Evolutionary conservation across 176 grass and related monocot species (phyloP), one percentile per base, ranked within the genome.

Genomic region (Cenchrus purpureus): DNA sequence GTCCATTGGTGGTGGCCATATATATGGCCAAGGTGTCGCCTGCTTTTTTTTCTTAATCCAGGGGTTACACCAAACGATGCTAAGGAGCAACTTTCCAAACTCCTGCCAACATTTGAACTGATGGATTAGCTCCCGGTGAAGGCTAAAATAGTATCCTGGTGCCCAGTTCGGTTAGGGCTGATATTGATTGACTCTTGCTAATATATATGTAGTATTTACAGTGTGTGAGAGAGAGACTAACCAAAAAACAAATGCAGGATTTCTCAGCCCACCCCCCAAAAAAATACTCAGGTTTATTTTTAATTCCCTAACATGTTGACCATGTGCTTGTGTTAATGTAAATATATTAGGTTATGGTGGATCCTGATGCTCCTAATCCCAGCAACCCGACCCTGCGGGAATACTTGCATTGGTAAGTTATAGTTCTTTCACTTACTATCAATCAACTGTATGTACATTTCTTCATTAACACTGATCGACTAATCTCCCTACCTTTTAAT

Each of bases 351-450:
- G 81, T 98, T 82, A 92, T 98, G 95, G 87, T 95, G 80, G 93
- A 98, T 90, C 95, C 95, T 72, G 95, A 98, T 85, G 91, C 95
- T n/a, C 95, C 95, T 14, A 98, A 85, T 85, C 95, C 95, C 11
- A 98, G 93, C 84, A 90, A 89, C 70, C 93, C 91, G 28, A 90
- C 87, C 10, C 42, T 95, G 32, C 86, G 89, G 81, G 95, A 98
- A 69, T 98, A 98, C 84, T 75, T 98, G 82, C 95, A 98, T 82
- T 98, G 95, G 95, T 98, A 66, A 91, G 78, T 56, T 58, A 31
- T 22, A 25, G 32, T 37, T 87, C 80, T 61, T 31, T 12, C 28
- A 68, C 50, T 10, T 68, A 65, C 57, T 78, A 42, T 67, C 28
- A 29, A 74, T 43, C 40, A 44, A 81, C 16, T 17, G 15, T 15